Conservation (phyloP, 2,329 filamentous ascomycete species). For the Iodosphaeria phyllophila region DNA sequence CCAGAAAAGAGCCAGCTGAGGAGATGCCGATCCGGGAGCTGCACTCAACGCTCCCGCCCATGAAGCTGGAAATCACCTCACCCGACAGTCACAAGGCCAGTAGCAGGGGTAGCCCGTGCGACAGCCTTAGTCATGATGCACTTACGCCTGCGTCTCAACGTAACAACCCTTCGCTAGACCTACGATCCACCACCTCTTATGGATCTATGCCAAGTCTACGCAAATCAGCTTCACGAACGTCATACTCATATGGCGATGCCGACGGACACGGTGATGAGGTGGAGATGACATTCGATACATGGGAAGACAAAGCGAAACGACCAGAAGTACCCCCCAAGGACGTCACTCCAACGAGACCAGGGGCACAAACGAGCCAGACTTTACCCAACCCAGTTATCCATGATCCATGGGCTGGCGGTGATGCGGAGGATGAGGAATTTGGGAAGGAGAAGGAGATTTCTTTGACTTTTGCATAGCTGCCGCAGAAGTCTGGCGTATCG, state of each 20-base stretch:
- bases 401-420: slow-evolving; percentile 51
- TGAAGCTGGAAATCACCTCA: slow-evolving; percentile 72
- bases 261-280: slow-evolving; percentile 27
- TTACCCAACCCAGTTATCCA: slow-evolving; percentile 28
- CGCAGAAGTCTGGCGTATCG: too few relatives aligned
- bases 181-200: slow-evolving; percentile 8
- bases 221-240: neutral
- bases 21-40: slow-evolving; percentile 55
- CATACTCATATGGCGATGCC: slow-evolving; percentile 1
- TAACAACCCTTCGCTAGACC: too few relatives aligned
- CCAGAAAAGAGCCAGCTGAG: slow-evolving; percentile 38
- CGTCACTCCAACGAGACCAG: slow-evolving; percentile 15
- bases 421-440: slow-evolving; percentile 47
- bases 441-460: slow-evolving; percentile 57
- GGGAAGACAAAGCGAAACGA: slow-evolving; percentile 24
- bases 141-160: too few relatives aligned
- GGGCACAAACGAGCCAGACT: slow-evolving; percentile 25
- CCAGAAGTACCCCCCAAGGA: slow-evolving; percentile 10
- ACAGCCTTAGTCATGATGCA: slow-evolving; percentile 23
- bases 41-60: slow-evolving; percentile 73
- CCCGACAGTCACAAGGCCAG: too few relatives aligned
- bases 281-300: slow-evolving; percentile 56
- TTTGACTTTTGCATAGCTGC: slow-evolving; percentile 64
- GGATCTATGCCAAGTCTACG: slow-evolving; percentile 10
- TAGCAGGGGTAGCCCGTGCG: slow-evolving; percentile 14